Evolutionary conservation across 495 filamentous ascomycete genomes (phyloP), one percentile per base, ranked within the genome.

Genomic region (Letharia lupina): DNA sequence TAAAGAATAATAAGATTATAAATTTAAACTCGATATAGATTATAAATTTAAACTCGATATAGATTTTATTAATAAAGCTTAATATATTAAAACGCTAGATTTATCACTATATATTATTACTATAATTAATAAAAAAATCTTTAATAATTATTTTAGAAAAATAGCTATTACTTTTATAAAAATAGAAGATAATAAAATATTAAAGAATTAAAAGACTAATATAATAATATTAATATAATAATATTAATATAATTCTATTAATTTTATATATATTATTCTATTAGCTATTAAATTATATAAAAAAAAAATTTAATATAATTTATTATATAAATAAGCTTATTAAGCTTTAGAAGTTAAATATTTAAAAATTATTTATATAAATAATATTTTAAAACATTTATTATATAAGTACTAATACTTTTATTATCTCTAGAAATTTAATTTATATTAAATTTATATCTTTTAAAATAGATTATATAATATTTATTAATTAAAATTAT

Each of bases 251-350:
- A 47, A 67, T 4, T 39, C 28, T 50, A 63, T 62, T 40, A 66
- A 33, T 66, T 20, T 52, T 68, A 68, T 69, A 65, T 64, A 66
- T 67, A 56, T 20, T 56, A 65, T 65, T 60, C n/a, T 65, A 28
- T 58, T 13, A 37, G 6, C 4, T 47, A 56, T 11, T 7, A 6
- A 6, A 12, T 39, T 39, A 35, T 52, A n/a, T n/a, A n/a, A n/a
- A n/a, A n/a, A n/a, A n/a, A n/a, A n/a, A n/a, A n/a, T n/a, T n/a
- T 35, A 54, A 39, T 31, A 48, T 31, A 54, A 2, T 31, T 31
- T 28, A 57, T 11, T 57, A 64, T 33, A 64, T 52, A 35, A 37
- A 52, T 57, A 37, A 54, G 12, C 3, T 35, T 52, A 64, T 33
- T 20, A 3, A 28, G n/a, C 12, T 37, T 60, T 60, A 37, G 6